Evolutionary conservation across 139 green algal genomes (phyloP).

Genomic region (Microglena sp.): DNA sequence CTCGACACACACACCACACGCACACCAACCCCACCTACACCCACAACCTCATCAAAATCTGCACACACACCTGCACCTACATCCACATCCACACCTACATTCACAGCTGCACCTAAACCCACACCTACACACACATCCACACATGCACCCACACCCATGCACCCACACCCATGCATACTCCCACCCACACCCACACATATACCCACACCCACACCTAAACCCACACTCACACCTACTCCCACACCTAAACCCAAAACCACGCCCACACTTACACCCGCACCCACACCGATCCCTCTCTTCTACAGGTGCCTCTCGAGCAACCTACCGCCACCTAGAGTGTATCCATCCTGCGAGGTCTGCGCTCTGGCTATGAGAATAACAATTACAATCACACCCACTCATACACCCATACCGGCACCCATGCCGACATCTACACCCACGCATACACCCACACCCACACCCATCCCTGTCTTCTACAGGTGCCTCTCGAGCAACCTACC

Average conservation of each 20-base stretch:
- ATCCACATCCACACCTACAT: too few relatives aligned
- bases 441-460: neutral
- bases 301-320: constrained; percentile 19
- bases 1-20: too few relatives aligned
- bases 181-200: neutral
- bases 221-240: neutral
- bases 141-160: neutral
- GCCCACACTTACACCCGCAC: neutral
- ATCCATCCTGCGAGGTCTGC: constrained; percentile 84
- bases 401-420: neutral
- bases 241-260: neutral
- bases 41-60: neutral
- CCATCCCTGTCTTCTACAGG: neutral
- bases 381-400: constrained; percentile 39
- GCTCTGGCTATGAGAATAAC: constrained; percentile 74
- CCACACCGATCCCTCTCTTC: neutral
- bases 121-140: too few relatives aligned
- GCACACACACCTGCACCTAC: too few relatives aligned
- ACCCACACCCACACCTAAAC: neutral
- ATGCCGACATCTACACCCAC: neutral
- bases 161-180: neutral
- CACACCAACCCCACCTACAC: neutral
- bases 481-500: constrained; percentile 25
- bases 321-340: constrained; percentile 72
- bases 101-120: too few relatives aligned